Evolutionary conservation across 83 land plant genomes (phyloP).

Genomic region (Thuja plicata): DNA sequence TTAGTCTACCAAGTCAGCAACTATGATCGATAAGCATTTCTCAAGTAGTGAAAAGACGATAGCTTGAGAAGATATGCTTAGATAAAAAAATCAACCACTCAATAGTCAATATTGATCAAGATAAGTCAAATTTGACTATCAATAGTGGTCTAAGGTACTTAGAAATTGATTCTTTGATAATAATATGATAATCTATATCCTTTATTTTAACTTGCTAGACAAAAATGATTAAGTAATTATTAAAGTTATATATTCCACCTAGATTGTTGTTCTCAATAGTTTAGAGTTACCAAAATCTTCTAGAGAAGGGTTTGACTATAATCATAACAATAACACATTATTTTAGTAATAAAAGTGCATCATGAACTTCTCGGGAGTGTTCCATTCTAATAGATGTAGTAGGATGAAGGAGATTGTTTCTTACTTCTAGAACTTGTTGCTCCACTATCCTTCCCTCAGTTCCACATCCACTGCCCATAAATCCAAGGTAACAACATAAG

Average conservation of each 20-base stretch:
- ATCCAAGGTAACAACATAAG: constrained; percentile 91
- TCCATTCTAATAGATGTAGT: neutral
- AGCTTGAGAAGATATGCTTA: too few species aligned
- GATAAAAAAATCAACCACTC: too few species aligned
- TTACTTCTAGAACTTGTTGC: constrained; percentile 90
- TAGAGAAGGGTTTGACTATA: constrained; percentile 93
- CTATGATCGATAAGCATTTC: too few species aligned
- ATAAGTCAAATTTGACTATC: too few species aligned
- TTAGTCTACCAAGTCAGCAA: too few species aligned
- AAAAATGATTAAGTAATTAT: neutral
- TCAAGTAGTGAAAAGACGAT: too few species aligned
- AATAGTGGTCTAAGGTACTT: neutral
- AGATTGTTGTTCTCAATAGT: constrained; percentile 94
- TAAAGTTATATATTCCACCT: constrained; percentile 44
- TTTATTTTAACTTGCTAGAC: neutral
- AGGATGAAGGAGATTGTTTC: constrained; percentile 7
- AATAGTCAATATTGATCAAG: too few species aligned
- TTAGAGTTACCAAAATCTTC: constrained; percentile 98
- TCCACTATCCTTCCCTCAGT: constrained; percentile 87
- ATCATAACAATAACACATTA: neutral
- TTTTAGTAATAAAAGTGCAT: neutral
- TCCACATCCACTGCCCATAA: constrained; percentile 74
- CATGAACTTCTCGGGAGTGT: neutral
- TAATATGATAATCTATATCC: neutral
- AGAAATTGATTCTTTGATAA: neutral